Base-by-base conservation (phyloP, 192 early-diverging fungal species). In the Umbelopsis sp. region DNA sequence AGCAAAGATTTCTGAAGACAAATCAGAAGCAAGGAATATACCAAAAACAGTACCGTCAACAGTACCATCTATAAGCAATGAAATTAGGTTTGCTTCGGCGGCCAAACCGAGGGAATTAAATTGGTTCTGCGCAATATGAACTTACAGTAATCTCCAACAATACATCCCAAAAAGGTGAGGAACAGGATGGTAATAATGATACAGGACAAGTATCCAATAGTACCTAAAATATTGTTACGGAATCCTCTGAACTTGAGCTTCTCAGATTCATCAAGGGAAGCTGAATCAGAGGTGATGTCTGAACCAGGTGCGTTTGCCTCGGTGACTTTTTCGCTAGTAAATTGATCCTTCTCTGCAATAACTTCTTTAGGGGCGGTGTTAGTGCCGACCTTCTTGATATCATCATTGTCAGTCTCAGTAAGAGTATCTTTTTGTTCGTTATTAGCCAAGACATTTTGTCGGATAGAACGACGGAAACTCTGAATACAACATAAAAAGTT, bases 131-230 rank as follows among this genome's bases (percentile, higher is more conserved):
- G 7, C 43, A 5, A 5, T 0, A 11, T 59, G 26, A 17, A 71
- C 78, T 72, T 80, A 82, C 93, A 95, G 82, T 93, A 91, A 80
- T 95, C 93, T 17, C 83, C 72, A n/a, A 92, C 86, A 22, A 93
- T 74, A 45, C 89, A 75, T n/a, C 79, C 83, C 38, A 95, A 74
- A 54, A 91, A 82, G 11, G 87, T 81, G n/a, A 93, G 71, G 82
- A 87, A 94, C 21, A 85, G 80, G 26, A 89, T 71, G 10, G 89
- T 90, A 14, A 84, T 84, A 22, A 84, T 41, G 29, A 88, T 69
- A 17, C 81, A 80, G 26, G 85, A 84, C 43, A 74, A 73, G 65
- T 80, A 80, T 3, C 87, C 78, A n/a, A 83, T 66, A 25, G 70
- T 71, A 20, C 93, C 93, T 45, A 87, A 71, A 17, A 69, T 45